These are phyloP conservation scores for Stemphylium beticola DNA, from an alignment of 2,329 filamentous ascomycete genomes.

Conservation along the genomic window DNA sequence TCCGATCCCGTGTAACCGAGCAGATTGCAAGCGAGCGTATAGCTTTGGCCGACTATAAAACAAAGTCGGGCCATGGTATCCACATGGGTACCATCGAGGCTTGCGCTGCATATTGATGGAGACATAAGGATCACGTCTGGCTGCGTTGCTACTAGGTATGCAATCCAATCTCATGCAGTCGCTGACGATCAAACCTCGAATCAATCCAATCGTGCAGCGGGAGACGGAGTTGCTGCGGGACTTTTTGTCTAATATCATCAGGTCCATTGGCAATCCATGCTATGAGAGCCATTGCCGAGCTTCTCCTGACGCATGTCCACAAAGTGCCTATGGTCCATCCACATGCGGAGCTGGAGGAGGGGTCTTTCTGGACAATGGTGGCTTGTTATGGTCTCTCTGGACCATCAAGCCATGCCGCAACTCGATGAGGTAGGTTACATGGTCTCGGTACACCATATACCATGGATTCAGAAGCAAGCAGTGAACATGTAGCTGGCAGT, in stretches of 20 bases:
- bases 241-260: too few species aligned
- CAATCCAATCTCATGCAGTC: too few species aligned
- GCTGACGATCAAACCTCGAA: too few species aligned
- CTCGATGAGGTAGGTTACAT: constrained; percentile 34
- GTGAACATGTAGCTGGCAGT: constrained; percentile 15
- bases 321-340: neutral
- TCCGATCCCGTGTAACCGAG: constrained; percentile 43
- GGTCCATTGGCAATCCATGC: neutral
- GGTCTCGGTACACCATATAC: constrained; percentile 15
- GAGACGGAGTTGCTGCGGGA: too few species aligned
- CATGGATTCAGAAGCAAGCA: constrained; percentile 27
- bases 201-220: too few species aligned
- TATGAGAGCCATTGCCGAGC: constrained; percentile 25
- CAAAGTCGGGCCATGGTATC: constrained; percentile 5
- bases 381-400: constrained; percentile 20
- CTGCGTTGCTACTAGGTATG: too few species aligned
- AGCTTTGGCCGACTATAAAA: constrained; percentile 16
- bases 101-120: neutral
- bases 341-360: constrained; percentile 3
- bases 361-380: constrained; percentile 7
- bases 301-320: constrained; percentile 28
- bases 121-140: too few species aligned
- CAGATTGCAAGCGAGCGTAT: constrained; percentile 23
- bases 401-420: constrained; percentile 10
- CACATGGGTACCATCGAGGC: neutral